A percentile compares a stretch with the other conserved stretches of the same genome.
phyloP scores from a whole-genome alignment of 1,284 basidiomycete species.

The Fomitopsis schrenkii region DNA sequence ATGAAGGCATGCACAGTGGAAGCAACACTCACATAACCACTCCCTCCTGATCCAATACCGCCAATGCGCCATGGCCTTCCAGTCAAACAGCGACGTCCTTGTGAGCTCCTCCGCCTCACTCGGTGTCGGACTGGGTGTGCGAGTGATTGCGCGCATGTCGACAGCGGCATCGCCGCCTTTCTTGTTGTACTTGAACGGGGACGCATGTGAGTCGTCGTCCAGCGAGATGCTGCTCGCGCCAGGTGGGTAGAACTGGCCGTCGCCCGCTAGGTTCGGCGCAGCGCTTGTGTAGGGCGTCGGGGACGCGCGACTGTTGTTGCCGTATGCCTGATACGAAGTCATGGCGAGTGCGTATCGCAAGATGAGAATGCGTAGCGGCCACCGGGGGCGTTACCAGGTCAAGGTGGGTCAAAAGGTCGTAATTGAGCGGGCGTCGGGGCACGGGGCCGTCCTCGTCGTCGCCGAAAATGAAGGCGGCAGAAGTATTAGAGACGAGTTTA shows the following conservation, averaged over 20 bases:
- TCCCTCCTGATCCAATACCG: slow-evolving; percentile 47
- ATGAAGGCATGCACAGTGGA: neutral
- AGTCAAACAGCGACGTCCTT: slow-evolving; percentile 38
- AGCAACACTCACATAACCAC: slow-evolving; percentile 41
- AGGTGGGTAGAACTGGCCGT: slow-evolving; percentile 21
- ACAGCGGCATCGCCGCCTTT: slow-evolving; percentile 11
- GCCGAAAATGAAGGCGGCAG: neutral
- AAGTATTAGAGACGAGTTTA: neutral
- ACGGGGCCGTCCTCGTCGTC: neutral
- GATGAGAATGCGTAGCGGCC: neutral
- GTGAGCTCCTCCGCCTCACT: slow-evolving; percentile 32
- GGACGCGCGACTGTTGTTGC: slow-evolving; percentile 7
- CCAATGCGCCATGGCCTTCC: slow-evolving; percentile 38
- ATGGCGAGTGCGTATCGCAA: slow-evolving; percentile 10
- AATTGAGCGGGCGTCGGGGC: neutral
- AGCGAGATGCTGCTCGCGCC: slow-evolving; percentile 16
- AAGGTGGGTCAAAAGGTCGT: neutral
- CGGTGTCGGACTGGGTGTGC: slow-evolving; percentile 39
- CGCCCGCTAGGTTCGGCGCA: slow-evolving; percentile 4
- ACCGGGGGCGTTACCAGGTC: neutral
- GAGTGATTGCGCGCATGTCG: slow-evolving; percentile 21
- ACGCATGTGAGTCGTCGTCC: slow-evolving; percentile 6
- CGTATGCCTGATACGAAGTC: slow-evolving; percentile 30
- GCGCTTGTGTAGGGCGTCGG: slow-evolving; percentile 15
- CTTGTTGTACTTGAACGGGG: slow-evolving; percentile 5